Conservation (phyloP, 345 rosid species). For the Ailanthus altissimus region DNA sequence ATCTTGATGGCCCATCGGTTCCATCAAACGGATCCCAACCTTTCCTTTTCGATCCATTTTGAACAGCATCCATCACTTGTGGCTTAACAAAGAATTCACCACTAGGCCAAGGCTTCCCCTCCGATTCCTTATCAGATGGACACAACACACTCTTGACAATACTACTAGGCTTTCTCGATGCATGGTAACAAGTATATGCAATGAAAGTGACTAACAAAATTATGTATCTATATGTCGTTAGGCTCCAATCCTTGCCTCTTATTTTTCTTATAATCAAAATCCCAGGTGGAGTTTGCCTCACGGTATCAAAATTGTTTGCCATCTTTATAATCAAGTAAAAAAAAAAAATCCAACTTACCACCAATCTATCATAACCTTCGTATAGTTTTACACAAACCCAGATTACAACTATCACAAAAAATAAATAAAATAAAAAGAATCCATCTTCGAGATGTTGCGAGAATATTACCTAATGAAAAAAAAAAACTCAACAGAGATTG, state of each 20-base stretch:
- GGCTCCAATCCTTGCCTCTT: slow-evolving; percentile 71
- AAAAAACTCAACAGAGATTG: not conserved
- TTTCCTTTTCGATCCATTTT: slow-evolving; percentile 6
- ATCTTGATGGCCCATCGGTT: slow-evolving; percentile 65
- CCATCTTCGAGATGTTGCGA: not conserved
- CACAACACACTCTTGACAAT: slow-evolving; percentile 85
- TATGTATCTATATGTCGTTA: slow-evolving; percentile 63
- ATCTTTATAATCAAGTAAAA: slow-evolving; percentile 26
- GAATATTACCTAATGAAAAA: slow-evolving; percentile 2
- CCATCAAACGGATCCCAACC: slow-evolving; percentile 91
- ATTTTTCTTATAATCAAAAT: slow-evolving; percentile 42
- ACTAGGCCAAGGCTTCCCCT: slow-evolving; percentile 58
- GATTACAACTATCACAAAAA: not conserved
- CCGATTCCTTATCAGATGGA: slow-evolving; percentile 39
- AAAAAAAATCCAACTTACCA: not conserved
- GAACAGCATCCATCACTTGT: slow-evolving; percentile 8
- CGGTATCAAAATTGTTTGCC: slow-evolving; percentile 34
- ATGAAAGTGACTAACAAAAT: slow-evolving; percentile 75
- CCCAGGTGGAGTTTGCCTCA: slow-evolving; percentile 73
- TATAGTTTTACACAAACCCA: not conserved
- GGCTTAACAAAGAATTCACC: slow-evolving; percentile 58
- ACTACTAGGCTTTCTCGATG: slow-evolving; percentile 89
- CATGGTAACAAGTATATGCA: slow-evolving; percentile 91
- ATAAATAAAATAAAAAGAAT: not conserved
- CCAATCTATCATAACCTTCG: slow-evolving; percentile 10